A percentile compares a stretch with the other conserved stretches of the same genome.
phyloP scores from a whole-genome alignment of 257 asterid species.

The Solanum chmielewskii region DNA sequence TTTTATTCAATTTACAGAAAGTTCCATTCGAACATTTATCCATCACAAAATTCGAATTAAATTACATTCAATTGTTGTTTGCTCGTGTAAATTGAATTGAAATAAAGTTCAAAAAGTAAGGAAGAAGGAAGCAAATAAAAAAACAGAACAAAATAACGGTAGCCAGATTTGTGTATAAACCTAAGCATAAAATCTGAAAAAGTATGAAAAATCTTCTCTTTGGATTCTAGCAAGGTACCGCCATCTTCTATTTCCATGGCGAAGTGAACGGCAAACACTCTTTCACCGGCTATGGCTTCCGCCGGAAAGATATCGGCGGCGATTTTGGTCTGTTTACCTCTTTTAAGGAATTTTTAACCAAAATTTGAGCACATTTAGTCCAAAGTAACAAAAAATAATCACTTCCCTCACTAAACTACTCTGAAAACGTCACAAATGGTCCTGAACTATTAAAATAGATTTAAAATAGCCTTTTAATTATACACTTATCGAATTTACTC shows the following conservation, averaged over 20 bases:
- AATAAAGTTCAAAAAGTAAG: background rate
- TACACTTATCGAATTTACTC: no score
- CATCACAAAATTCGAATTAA: background rate
- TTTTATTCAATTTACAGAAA: background rate
- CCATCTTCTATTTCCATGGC: conserved; percentile 22
- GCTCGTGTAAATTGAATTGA: background rate
- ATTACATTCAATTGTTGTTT: background rate
- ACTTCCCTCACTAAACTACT: no score
- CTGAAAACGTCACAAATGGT: no score
- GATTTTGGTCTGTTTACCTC: background rate
- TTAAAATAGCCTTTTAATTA: no score
- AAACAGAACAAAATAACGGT: background rate
- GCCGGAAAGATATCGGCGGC: background rate
- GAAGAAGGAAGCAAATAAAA: background rate
- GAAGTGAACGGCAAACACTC: background rate
- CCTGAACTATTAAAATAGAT: no score
- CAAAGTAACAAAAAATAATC: no score
- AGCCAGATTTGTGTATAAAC: conserved; percentile 6
- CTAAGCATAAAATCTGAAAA: conserved; percentile 60
- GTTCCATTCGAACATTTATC: background rate
- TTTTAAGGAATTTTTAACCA: background rate
- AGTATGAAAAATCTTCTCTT: conserved; percentile 13
- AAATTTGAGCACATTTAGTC: background rate
- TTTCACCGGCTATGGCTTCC: background rate
- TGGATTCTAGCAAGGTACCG: background rate